Percentiles rank a stretch among this genome's conserved stretches.
Evolutionary conservation across 1,139 yeast genomes (phyloP).

Genomic region (Blastobotrys persicus): DNA sequence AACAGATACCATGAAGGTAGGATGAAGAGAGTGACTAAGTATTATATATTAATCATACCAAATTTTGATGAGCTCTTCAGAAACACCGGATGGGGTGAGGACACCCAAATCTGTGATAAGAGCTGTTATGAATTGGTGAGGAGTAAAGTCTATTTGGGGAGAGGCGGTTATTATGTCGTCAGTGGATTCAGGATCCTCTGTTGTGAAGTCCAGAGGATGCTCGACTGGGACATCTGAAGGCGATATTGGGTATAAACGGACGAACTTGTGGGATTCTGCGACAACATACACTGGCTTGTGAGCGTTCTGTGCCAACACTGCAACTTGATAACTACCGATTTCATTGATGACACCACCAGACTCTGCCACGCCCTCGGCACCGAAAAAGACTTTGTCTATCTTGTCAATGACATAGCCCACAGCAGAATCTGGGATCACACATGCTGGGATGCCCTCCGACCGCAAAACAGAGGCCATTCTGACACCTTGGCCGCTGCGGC

Average conservation of each 20-base stretch:
- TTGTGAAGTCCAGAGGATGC: slow-evolving; percentile 37
- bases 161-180: slow-evolving; percentile 31
- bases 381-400: slow-evolving; percentile 90
- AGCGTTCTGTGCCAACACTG: slow-evolving; percentile 86
- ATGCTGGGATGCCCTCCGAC: slow-evolving; percentile 83
- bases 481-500: slow-evolving; percentile 81
- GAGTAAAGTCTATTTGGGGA: slow-evolving; percentile 83
- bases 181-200: slow-evolving; percentile 24
- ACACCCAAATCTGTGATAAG: slow-evolving; percentile 95
- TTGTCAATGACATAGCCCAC: slow-evolving; percentile 91
- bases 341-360: slow-evolving; percentile 97
- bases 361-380: slow-evolving; percentile 99
- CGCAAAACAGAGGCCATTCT: slow-evolving; percentile 69
- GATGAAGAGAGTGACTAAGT: too few species aligned
- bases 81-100: slow-evolving; percentile 93
- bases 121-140: slow-evolving; percentile 93
- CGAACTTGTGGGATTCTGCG: slow-evolving; percentile 92
- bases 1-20: too few species aligned
- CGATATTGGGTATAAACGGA: slow-evolving; percentile 89
- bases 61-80: slow-evolving; percentile 95
- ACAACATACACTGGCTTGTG: slow-evolving; percentile 93
- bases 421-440: slow-evolving; percentile 86
- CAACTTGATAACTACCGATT: slow-evolving; percentile 93
- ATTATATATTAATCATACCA: slow-evolving; percentile 76
- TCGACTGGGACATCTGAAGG: slow-evolving; percentile 86